Evolutionary conservation across 345 rosid genomes (phyloP).

Genomic region (Gossypium turneri): DNA sequence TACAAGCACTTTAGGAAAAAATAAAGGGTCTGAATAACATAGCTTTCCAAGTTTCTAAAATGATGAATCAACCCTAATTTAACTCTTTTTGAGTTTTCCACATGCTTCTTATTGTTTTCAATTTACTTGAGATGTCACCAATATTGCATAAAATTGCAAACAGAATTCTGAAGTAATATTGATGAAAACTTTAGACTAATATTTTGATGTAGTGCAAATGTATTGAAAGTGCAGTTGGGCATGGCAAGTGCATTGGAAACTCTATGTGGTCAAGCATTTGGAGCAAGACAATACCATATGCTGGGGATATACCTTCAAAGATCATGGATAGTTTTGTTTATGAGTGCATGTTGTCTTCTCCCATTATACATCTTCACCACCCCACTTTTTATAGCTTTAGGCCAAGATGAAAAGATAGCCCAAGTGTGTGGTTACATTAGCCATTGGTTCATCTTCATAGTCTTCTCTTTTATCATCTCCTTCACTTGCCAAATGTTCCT

Average conservation of each 20-base stretch:
- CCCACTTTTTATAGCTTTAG: conserved; percentile 47
- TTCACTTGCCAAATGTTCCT: conserved; percentile 79
- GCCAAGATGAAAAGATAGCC: conserved; percentile 52
- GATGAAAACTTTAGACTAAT: background rate
- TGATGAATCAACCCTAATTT: background rate
- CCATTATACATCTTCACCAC: conserved; percentile 52
- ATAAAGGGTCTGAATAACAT: too few species aligned
- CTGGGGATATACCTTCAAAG: conserved; percentile 77
- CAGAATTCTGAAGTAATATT: background rate
- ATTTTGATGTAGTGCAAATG: background rate
- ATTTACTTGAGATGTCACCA: background rate
- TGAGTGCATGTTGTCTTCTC: conserved; percentile 35
- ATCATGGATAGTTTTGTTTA: conserved; percentile 62
- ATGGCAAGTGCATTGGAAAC: conserved; percentile 86
- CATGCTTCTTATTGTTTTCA: background rate
- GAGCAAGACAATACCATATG: conserved; percentile 74
- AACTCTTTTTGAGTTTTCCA: background rate
- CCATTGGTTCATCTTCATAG: conserved; percentile 46
- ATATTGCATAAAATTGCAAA: background rate
- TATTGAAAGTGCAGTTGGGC: conserved; percentile 46
- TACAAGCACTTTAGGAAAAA: too few species aligned
- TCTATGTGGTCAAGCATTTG: conserved; percentile 70
- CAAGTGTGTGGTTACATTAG: conserved; percentile 42
- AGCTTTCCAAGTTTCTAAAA: too few species aligned
- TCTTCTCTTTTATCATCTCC: conserved; percentile 38